These are phyloP conservation scores for Candida anglica DNA, from an alignment of 805 yeast species.

Conservation along the genomic window DNA sequence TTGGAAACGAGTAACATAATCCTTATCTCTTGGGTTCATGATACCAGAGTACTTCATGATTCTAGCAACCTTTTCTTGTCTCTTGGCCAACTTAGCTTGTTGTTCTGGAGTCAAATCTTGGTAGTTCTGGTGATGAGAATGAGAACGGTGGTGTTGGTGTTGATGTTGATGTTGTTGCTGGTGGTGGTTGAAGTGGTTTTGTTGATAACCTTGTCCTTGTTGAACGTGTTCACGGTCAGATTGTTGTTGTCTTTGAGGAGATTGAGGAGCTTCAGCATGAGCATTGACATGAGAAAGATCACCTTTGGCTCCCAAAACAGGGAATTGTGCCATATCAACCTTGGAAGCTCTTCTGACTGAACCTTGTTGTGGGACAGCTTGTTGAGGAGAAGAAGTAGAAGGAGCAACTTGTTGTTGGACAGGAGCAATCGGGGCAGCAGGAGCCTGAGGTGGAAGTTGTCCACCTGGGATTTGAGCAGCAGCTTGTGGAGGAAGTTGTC, in stretches of 20 bases:
- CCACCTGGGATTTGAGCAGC: not conserved
- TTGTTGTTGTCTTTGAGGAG: conserved; percentile 12
- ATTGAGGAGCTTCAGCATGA: conserved; percentile 8
- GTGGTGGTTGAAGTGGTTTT: conserved; percentile 9
- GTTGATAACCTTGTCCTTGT: conserved; percentile 14
- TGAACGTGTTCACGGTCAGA: conserved; percentile 12
- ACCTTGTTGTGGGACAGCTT: conserved; percentile 6
- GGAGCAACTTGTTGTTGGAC: conserved; percentile 7
- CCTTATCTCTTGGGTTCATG: conserved; percentile 97
- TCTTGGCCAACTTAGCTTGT: conserved; percentile 57
- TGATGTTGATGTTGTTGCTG: conserved; percentile 23
- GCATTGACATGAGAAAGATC: no score
- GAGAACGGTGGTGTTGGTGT: conserved; percentile 21
- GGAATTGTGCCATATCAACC: conserved; percentile 46
- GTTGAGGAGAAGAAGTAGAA: conserved; percentile 5
- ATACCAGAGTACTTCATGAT: conserved; percentile 84
- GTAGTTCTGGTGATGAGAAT: conserved; percentile 25
- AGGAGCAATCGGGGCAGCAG: conserved; percentile 7
- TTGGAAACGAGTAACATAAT: conserved; percentile 90
- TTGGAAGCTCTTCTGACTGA: conserved; percentile 8
- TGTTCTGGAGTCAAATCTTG: conserved; percentile 63
- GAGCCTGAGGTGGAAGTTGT: conserved; percentile 5
- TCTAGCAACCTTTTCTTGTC: conserved; percentile 72
- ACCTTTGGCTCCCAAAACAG: conserved; percentile 49
- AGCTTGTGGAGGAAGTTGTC: not conserved